Percentiles rank a stretch among this genome's conserved stretches.
These are phyloP conservation scores for Mortierella sp. DNA, from an alignment of 371 early-diverging fungal species.

Conservation along the genomic window DNA sequence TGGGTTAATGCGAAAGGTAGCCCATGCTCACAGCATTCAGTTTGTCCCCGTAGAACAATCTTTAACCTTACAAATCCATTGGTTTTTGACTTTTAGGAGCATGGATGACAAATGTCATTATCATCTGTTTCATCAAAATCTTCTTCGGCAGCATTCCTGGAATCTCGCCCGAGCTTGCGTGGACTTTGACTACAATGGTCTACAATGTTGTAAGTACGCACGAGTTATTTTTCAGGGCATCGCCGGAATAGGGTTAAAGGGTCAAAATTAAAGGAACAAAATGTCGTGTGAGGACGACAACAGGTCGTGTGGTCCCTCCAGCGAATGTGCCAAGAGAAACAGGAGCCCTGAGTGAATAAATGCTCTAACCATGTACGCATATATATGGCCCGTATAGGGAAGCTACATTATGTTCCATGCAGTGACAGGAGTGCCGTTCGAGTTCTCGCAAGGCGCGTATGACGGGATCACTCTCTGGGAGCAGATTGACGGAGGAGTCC, in stretches of 20 bases:
- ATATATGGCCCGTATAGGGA: constrained; percentile 65
- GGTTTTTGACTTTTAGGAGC: constrained; percentile 76
- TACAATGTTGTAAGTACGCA: constrained; percentile 83
- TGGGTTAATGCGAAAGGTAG: constrained; percentile 79
- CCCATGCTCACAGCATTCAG: background rate
- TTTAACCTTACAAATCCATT: too few species aligned
- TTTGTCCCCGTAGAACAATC: background rate
- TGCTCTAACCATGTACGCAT: too few species aligned
- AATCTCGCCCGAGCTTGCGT: constrained; percentile 89
- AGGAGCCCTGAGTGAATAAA: too few species aligned
- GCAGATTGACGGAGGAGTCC: constrained; percentile 96
- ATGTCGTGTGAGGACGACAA: constrained; percentile 4
- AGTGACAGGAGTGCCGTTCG: constrained; percentile 95
- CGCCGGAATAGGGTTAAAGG: background rate
- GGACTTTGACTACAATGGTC: constrained; percentile 94
- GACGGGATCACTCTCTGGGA: constrained; percentile 97
- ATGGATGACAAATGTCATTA: constrained; percentile 88
- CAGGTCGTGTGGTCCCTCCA: constrained; percentile 1
- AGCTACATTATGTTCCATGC: constrained; percentile 97
- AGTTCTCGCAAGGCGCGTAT: constrained; percentile 94
- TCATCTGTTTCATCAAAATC: constrained; percentile 85
- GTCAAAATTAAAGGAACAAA: background rate
- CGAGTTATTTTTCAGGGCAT: background rate
- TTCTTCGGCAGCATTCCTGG: constrained; percentile 89
- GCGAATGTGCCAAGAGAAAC: background rate